Conservation (phyloP, 1,284 basidiomycete genomes). For the Amylostereum areolatum region DNA sequence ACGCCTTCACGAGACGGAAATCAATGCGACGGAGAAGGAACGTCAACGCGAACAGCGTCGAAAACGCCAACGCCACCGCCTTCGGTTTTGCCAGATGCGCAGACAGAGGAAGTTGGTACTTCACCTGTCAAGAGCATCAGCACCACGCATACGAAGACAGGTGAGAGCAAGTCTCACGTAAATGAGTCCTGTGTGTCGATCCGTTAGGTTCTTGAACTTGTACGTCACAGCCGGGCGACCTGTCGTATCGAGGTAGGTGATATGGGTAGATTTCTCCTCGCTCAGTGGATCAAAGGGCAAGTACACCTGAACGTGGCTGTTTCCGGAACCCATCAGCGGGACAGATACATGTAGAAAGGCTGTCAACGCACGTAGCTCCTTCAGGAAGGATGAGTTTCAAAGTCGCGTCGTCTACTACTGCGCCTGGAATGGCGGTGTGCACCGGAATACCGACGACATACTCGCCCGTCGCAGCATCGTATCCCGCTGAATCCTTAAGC, state of each 20-base stretch:
- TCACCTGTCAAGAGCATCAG: conserved; percentile 49
- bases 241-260: conserved; percentile 90
- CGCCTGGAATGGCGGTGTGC: conserved; percentile 75
- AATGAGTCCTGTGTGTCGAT: conserved; percentile 71
- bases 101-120: conserved; percentile 73
- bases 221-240: conserved; percentile 81
- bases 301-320: conserved; percentile 71
- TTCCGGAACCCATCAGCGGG: conserved; percentile 1
- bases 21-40: conserved; percentile 61
- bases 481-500: conserved; percentile 66
- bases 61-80: conserved; percentile 63
- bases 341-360: background rate
- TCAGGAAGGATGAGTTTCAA: conserved; percentile 87
- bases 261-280: conserved; percentile 58
- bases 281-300: conserved; percentile 74
- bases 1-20: conserved; percentile 44
- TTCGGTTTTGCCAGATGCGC: conserved; percentile 83
- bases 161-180: conserved; percentile 45
- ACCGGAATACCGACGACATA: conserved; percentile 83
- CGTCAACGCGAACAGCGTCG: conserved; percentile 58
- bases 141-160: conserved; percentile 2
- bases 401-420: conserved; percentile 79
- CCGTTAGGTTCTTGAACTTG: conserved; percentile 69
- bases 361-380: conserved; percentile 74
- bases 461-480: conserved; percentile 50